Conservation (phyloP, 495 filamentous ascomycete species). For the Lophium mytilinum region DNA sequence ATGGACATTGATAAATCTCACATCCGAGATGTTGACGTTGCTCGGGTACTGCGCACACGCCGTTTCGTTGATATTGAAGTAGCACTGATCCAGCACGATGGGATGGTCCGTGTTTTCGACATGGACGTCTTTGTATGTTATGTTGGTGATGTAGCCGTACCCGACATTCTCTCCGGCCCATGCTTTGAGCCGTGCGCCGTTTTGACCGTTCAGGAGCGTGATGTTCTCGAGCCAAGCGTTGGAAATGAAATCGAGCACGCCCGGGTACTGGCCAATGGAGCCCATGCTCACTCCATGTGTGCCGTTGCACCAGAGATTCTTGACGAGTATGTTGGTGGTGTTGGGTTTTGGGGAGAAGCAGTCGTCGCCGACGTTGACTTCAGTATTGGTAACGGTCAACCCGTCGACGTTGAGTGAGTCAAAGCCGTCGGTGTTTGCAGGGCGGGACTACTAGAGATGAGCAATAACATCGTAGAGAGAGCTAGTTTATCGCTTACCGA, state of each 20-base stretch:
- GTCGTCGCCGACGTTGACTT: conserved; percentile 63
- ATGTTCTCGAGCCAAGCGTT: conserved; percentile 58
- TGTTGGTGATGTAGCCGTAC: conserved; percentile 43
- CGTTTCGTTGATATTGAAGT: conserved; percentile 54
- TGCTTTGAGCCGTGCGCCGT: conserved; percentile 65
- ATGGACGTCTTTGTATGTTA: conserved; percentile 49
- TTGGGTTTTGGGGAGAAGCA: conserved; percentile 77
- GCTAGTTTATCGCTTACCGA: too few relatives aligned
- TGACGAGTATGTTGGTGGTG: conserved; percentile 63
- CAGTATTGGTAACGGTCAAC: conserved; percentile 60
- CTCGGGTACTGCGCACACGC: conserved; percentile 53
- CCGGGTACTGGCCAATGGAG: conserved; percentile 57
- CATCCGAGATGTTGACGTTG: conserved; percentile 49
- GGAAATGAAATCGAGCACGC: conserved; percentile 56
- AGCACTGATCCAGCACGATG: conserved; percentile 59
- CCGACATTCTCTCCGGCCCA: conserved; percentile 61
- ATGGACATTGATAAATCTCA: too few relatives aligned
- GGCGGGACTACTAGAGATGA: too few relatives aligned
- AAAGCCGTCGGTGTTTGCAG: conserved; percentile 10
- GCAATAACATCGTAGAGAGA: too few relatives aligned
- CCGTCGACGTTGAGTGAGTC: conserved; percentile 57
- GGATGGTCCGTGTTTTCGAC: conserved; percentile 55
- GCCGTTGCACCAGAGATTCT: conserved; percentile 62
- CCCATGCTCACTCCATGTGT: conserved; percentile 68
- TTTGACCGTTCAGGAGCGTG: conserved; percentile 56